These are phyloP conservation scores for Westerdykella aurantiaca DNA, from an alignment of 2,329 filamentous ascomycete species.

Conservation along the genomic window DNA sequence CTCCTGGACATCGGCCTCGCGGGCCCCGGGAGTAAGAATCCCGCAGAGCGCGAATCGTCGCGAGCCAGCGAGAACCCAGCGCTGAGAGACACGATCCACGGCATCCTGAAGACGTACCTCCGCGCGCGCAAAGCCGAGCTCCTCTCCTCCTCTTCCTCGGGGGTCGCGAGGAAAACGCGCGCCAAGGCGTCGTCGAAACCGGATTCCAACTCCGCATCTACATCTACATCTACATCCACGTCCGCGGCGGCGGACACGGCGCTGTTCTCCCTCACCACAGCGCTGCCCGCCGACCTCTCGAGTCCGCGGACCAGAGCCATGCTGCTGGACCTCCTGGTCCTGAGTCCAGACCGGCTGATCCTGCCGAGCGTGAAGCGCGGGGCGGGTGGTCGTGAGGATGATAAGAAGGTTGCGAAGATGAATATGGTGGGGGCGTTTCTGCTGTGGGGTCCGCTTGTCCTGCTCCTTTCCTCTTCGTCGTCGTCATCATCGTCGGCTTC, in stretches of 20 bases:
- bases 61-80: not conserved
- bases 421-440: constrained; percentile 41
- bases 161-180: not conserved
- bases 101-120: constrained; percentile 30
- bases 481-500: too few relatives aligned
- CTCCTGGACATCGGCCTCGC: constrained; percentile 39
- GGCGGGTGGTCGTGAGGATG: too few relatives aligned
- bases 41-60: not conserved
- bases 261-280: not conserved
- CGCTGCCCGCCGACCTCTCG: not conserved
- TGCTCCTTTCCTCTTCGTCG: constrained; percentile 24
- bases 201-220: not conserved
- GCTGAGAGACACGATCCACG: not conserved
- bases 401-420: constrained; percentile 14
- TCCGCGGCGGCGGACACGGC: constrained; percentile 15
- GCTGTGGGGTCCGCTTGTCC: constrained; percentile 41
- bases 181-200: not conserved
- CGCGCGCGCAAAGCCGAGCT: constrained; percentile 27
- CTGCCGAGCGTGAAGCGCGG: constrained; percentile 28
- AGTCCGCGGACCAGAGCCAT: not conserved
- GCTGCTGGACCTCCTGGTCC: constrained; percentile 25
- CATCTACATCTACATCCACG: too few relatives aligned
- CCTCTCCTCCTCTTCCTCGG: not conserved
- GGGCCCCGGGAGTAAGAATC: not conserved
- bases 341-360: constrained; percentile 20